These are phyloP conservation scores for Arabidopsis arenosa DNA, from an alignment of 345 rosid species.

Conservation along the genomic window DNA sequence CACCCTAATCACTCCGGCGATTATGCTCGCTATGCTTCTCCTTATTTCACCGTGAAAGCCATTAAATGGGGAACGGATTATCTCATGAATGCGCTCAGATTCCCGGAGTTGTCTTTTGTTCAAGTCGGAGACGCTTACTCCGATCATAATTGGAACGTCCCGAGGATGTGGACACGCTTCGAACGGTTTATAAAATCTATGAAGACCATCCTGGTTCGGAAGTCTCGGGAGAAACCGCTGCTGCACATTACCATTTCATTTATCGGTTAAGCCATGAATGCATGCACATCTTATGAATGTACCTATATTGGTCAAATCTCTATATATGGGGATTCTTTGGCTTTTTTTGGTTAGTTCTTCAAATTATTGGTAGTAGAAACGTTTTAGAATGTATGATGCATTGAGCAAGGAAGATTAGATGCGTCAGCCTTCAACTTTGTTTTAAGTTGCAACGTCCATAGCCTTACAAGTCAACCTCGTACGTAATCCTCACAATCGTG, in stretches of 20 bases:
- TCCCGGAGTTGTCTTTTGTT: slow-evolving; percentile 33
- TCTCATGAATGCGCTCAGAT: slow-evolving; percentile 64
- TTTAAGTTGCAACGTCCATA: slow-evolving; percentile 34
- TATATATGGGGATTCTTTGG: too few species aligned
- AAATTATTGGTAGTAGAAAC: too few species aligned
- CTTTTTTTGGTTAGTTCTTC: too few species aligned
- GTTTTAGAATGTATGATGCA: slow-evolving; percentile 21
- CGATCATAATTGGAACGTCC: slow-evolving; percentile 95
- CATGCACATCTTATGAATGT: too few species aligned
- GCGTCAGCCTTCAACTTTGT: slow-evolving; percentile 31
- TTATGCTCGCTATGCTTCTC: slow-evolving; percentile 40
- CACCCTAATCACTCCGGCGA: slow-evolving; percentile 37
- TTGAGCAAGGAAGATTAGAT: slow-evolving; percentile 38
- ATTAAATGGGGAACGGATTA: slow-evolving; percentile 95
- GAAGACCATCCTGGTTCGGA: slow-evolving; percentile 81
- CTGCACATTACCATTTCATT: slow-evolving; percentile 45
- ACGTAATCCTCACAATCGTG: slow-evolving; percentile 23
- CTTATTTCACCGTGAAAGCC: slow-evolving; percentile 53
- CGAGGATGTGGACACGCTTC: slow-evolving; percentile 90
- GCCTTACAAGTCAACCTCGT: slow-evolving; percentile 39
- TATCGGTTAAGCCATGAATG: too few species aligned
- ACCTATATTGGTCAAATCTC: too few species aligned
- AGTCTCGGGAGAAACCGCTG: slow-evolving; percentile 77
- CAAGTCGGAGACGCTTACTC: slow-evolving; percentile 92
- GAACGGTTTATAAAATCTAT: slow-evolving; percentile 74